Conservation (phyloP, 305 asterid species). For the Solanum chacoense region DNA sequence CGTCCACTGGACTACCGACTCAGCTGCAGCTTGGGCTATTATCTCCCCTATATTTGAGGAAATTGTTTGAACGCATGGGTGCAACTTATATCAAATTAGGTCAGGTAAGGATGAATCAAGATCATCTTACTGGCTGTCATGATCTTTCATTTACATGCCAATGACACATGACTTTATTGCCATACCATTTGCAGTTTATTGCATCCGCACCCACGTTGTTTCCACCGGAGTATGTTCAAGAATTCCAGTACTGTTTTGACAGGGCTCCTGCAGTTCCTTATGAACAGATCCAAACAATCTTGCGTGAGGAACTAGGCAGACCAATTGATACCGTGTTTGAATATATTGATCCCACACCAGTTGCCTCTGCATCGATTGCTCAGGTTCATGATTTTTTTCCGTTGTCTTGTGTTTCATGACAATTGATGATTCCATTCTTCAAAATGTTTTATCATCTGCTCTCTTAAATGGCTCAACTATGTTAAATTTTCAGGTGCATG, state of each 20-base stretch:
- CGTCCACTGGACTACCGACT: constrained; percentile 49
- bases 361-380: constrained; percentile 97
- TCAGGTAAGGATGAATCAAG: constrained; percentile 43
- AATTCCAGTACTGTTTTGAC: constrained; percentile 93
- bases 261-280: constrained; percentile 81
- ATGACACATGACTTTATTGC: background rate
- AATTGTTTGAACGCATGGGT: constrained; percentile 89
- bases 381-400: constrained; percentile 41
- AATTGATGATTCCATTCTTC: background rate
- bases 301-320: constrained; percentile 70
- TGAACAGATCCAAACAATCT: constrained; percentile 61
- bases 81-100: constrained; percentile 95
- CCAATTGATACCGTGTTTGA: constrained; percentile 76
- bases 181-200: constrained; percentile 52
- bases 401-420: background rate
- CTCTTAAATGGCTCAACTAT: constrained; percentile 5
- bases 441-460: background rate
- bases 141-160: background rate
- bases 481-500: constrained; percentile 65
- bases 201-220: constrained; percentile 96
- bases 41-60: constrained; percentile 84
- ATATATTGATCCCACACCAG: constrained; percentile 81
- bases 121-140: background rate
- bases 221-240: constrained; percentile 91
- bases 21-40: constrained; percentile 89